Conservation (phyloP, 345 rosid genomes). For the Aquilaria yunnanensis region DNA sequence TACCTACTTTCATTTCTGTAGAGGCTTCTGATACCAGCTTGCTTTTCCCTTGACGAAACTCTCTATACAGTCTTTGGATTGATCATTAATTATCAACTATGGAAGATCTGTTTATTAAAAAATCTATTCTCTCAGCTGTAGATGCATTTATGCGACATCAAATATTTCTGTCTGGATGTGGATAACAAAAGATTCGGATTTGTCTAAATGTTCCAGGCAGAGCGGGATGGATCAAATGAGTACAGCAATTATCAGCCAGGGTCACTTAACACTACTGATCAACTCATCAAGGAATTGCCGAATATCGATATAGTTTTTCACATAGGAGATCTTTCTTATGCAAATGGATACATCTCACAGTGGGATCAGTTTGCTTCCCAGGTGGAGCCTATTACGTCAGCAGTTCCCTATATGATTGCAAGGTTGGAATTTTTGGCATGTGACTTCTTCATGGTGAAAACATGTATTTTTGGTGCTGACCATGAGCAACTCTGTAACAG, state of each 20-base stretch:
- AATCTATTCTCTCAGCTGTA: too few relatives aligned
- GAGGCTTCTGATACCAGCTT: too few relatives aligned
- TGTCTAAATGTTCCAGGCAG: slow-evolving; percentile 26
- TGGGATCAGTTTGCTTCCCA: slow-evolving; percentile 45
- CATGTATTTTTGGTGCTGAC: background rate
- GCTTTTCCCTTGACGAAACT: too few relatives aligned
- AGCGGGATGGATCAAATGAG: slow-evolving; percentile 40
- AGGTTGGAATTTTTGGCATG: slow-evolving; percentile 17
- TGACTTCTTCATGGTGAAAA: too few relatives aligned
- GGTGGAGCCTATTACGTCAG: slow-evolving; percentile 33
- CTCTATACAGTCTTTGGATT: too few relatives aligned
- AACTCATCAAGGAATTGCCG: slow-evolving; percentile 25
- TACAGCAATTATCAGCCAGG: slow-evolving; percentile 38
- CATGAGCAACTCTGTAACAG: slow-evolving; percentile 8
- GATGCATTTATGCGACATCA: too few relatives aligned
- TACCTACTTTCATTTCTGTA: too few relatives aligned
- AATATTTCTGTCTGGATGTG: too few relatives aligned
- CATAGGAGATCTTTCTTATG: slow-evolving; percentile 35
- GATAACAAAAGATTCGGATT: background rate
- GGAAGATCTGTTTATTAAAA: too few relatives aligned
- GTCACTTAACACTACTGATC: slow-evolving; percentile 36
- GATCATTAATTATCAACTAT: too few relatives aligned
- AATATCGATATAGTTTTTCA: slow-evolving; percentile 31
- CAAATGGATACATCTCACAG: slow-evolving; percentile 41
- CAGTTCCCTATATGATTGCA: slow-evolving; percentile 37